Base-by-base conservation (phyloP, 1,284 basidiomycete genomes). In the Apiotrichum gracile region DNA sequence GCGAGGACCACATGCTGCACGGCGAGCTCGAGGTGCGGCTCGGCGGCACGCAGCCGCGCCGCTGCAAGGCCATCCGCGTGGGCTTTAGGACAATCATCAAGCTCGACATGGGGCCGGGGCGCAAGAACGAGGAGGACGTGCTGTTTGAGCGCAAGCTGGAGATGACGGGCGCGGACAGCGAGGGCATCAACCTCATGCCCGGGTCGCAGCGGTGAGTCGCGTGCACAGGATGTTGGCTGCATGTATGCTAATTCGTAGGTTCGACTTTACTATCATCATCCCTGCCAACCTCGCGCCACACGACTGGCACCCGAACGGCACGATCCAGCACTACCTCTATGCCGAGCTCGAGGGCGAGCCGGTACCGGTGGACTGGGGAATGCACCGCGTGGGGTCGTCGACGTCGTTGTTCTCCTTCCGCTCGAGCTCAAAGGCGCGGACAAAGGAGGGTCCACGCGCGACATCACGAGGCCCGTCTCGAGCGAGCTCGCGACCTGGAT, bases 301-400 rank as follows among this genome's bases (percentile, higher is more conserved):
- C 52, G 65, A 67, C 51, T 63, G 61, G 55, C 65, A 65, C 45
- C 41, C 54, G 19, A 66, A 64, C 39, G 63, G 61, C 12, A 58
- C 49, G 19, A 60, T 64, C 26, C 35, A 48, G 25, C 60, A 62
- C 53, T 48, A 58, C 39, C 52, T 66, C 6, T 64, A 61, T 29
- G 65, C 61, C 43, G 63, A 63, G 51, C 48, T 66, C 8, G 65
- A 63, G 44, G 65, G 65, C 6, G 19, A 60, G n/a, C 54, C 58
- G 2, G 51, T 54, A 19, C 29, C 47, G 4, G 35, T 33, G 12
- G 40, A 38, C 17, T 37, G 27, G 46, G 31, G 40, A 2, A 14
- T 44, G 14, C 22, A 25, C n/a, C 33, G 38, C 2, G 35, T 40
- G 2, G 38, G 39, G 1, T 55, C 54, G 2, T 51, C 54, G 1